Evolutionary conservation across 2,329 filamentous ascomycete genomes (phyloP), one percentile per base, ranked within the genome.

Genomic region (Paramyrothecium sp.): DNA sequence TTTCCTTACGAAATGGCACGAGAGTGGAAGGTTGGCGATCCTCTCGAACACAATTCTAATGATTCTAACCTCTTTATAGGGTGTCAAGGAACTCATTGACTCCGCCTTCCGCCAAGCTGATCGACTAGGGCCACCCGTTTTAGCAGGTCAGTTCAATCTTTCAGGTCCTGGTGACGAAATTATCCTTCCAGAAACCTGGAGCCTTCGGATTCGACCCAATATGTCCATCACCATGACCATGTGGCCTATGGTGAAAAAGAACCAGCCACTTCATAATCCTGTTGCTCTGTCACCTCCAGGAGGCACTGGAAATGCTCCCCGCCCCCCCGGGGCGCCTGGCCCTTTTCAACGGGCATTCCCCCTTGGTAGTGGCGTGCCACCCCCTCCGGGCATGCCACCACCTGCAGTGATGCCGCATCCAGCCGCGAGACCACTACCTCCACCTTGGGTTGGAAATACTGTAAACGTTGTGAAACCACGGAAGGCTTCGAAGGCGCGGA

Each of bases 1-100:
- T 95, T 96, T 67, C 92, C 91, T 2, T 96, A 87, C 75, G 84
- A 91, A 60, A 71, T 94, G 38, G 95, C 91, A 73, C 85, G 87
- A 67, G 92, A 86, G 3, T 93, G 90, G 90, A 77, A 78, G 76
- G 89, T 91, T 12, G 8, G 4, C 38, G 34, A 46, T 4, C 2
- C 19, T 54, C 30, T 22, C 62, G 23, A 61, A 71, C 58, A 71
- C 54, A 58, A 11, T 8, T 10, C 11, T 20, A 8, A 8, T 20
- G 12, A 11, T 10, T 11, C 46, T 48, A 48, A 48, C 46, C 10
- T 20, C 21, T 10, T 13, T 20, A 10, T 20, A 91, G 87, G 89
- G 88, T n/a, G 92, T 92, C 88, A 88, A 92, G 71, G 87, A 90
- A 54, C 79, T 92, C 38, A 91, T 92, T 69, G 88, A 87, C 65